Conservation (phyloP, 2,329 filamentous ascomycete genomes). For the Epichloe glyceriae region DNA sequence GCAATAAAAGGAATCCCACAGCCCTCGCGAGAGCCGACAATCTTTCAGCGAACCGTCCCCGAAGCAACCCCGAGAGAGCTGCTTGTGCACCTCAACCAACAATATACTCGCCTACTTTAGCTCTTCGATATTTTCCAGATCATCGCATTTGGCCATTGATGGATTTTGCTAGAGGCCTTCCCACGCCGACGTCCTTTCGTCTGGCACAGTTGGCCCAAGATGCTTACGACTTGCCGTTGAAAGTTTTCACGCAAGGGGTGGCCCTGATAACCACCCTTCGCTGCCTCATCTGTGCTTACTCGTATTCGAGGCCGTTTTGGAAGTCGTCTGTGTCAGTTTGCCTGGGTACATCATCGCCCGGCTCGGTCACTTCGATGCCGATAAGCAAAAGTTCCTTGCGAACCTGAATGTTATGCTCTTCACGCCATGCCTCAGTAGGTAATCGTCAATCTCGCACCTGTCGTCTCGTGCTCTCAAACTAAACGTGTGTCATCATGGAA, state of each 20-base stretch:
- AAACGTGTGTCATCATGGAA: neutral
- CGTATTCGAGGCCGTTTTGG: slow-evolving; percentile 88
- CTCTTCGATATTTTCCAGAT: neutral
- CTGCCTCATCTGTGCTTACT: slow-evolving; percentile 61
- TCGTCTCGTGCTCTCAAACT: neutral
- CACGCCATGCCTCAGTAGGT: slow-evolving; percentile 85
- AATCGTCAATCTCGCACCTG: neutral
- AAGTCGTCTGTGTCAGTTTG: slow-evolving; percentile 88
- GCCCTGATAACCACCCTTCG: slow-evolving; percentile 46
- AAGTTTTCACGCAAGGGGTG: slow-evolving; percentile 23
- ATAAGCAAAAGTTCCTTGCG: slow-evolving; percentile 91
- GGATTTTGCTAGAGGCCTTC: slow-evolving; percentile 24
- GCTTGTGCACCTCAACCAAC: neutral
- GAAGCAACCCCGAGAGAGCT: neutral
- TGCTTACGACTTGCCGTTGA: slow-evolving; percentile 29
- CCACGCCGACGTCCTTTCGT: slow-evolving; percentile 33
- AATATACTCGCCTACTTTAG: neutral
- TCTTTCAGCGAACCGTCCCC: neutral
- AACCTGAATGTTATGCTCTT: slow-evolving; percentile 95
- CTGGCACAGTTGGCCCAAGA: slow-evolving; percentile 24
- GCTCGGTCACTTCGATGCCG: slow-evolving; percentile 85
- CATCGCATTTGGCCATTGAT: slow-evolving; percentile 11
- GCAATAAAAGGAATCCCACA: neutral
- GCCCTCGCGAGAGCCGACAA: neutral
- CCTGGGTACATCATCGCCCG: slow-evolving; percentile 88